Evolutionary conservation across 768 basidiomycete genomes (phyloP).

Genomic region (Leucosporidium scottii): DNA sequence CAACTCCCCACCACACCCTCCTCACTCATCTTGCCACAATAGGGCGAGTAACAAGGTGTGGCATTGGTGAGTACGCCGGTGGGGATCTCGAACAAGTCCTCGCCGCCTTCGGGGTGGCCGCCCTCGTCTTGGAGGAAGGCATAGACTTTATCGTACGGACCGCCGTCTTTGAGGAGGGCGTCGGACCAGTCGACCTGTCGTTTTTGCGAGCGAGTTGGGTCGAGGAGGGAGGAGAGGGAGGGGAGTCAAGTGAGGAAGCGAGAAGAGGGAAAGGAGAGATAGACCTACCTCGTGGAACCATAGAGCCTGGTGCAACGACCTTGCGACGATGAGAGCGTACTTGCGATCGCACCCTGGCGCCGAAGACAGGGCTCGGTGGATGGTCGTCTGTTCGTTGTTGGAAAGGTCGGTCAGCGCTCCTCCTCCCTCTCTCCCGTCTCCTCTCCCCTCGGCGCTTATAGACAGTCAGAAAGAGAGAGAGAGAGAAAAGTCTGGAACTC

Average conservation of each 20-base stretch:
- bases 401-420: too few relatives aligned
- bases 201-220: too few relatives aligned
- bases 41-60: constrained; percentile 79
- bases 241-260: too few relatives aligned
- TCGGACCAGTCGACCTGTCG: constrained; percentile 84
- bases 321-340: constrained; percentile 77
- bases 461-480: too few relatives aligned
- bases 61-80: constrained; percentile 84
- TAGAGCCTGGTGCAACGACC: constrained; percentile 81
- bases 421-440: background rate
- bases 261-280: too few relatives aligned
- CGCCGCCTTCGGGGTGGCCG: background rate
- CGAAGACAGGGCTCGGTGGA: background rate
- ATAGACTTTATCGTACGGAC: constrained; percentile 51
- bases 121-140: constrained; percentile 71
- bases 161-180: constrained; percentile 56
- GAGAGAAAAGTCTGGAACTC: constrained; percentile 14
- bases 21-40: constrained; percentile 9
- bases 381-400: background rate
- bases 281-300: constrained; percentile 70
- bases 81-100: constrained; percentile 55
- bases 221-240: too few relatives aligned
- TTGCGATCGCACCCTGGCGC: constrained; percentile 44
- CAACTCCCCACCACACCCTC: background rate
- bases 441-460: background rate